These are phyloP conservation scores for Biscogniauxia marginata DNA, from an alignment of 2,329 filamentous ascomycete genomes.

Conservation along the genomic window DNA sequence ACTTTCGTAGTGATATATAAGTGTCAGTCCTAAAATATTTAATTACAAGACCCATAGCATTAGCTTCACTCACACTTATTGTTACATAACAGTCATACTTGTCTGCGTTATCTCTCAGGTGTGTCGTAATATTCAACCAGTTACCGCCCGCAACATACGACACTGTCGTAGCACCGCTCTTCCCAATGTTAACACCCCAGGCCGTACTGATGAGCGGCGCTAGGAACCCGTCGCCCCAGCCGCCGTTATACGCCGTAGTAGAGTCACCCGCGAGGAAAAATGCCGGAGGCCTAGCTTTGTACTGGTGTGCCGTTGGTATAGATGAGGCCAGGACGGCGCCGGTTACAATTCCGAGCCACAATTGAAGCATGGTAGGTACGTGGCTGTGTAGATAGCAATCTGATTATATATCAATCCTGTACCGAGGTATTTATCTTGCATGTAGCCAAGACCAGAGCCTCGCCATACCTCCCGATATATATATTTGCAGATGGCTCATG, in stretches of 20 bases:
- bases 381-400: not conserved
- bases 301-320: conserved; percentile 1
- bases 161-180: conserved; percentile 56
- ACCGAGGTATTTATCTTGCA: not conserved
- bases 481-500: not conserved
- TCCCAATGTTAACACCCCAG: conserved; percentile 53
- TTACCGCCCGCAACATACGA: conserved; percentile 51
- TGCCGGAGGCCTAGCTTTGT: conserved; percentile 33
- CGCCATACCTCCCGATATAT: conserved; percentile 3
- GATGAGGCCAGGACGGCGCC: conserved; percentile 4
- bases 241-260: conserved; percentile 46
- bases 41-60: not conserved
- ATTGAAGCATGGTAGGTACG: conserved; percentile 16
- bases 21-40: not conserved
- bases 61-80: conserved; percentile 42
- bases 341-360: not conserved
- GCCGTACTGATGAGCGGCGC: conserved; percentile 47
- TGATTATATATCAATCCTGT: not conserved
- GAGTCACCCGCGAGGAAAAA: conserved; percentile 52
- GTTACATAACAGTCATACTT: conserved; percentile 50
- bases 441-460: not conserved
- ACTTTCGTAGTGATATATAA: conserved; percentile 36
- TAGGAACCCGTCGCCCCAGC: conserved; percentile 61
- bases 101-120: conserved; percentile 39
- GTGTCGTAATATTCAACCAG: conserved; percentile 49